A percentile compares a stretch with the other conserved stretches of the same genome.
Evolutionary conservation across 257 asterid species (phyloP).

Genomic region (Nicotiana undulata): DNA sequence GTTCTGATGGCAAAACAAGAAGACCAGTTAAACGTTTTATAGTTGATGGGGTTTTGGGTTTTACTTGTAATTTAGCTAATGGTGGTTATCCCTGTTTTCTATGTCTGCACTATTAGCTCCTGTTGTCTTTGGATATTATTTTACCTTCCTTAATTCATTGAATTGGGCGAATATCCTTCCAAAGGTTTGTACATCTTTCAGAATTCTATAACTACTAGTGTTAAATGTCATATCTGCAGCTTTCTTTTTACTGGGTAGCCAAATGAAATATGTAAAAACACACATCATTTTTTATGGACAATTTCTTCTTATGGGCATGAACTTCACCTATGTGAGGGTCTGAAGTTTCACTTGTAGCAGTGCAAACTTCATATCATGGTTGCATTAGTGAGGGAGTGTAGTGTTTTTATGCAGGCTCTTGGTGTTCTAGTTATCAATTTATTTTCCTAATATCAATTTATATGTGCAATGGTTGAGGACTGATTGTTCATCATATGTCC

Average conservation of each 20-base stretch:
- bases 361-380: too few relatives aligned
- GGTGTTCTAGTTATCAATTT: too few relatives aligned
- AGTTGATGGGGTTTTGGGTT: slow-evolving; percentile 38
- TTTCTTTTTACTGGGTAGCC: background rate
- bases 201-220: background rate
- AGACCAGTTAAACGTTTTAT: slow-evolving; percentile 32
- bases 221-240: background rate
- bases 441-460: too few relatives aligned
- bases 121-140: slow-evolving; percentile 54
- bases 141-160: slow-evolving; percentile 35
- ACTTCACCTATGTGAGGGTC: too few relatives aligned
- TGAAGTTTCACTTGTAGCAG: too few relatives aligned
- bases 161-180: slow-evolving; percentile 49
- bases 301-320: too few relatives aligned
- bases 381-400: too few relatives aligned
- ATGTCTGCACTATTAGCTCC: slow-evolving; percentile 40
- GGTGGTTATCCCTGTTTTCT: slow-evolving; percentile 41
- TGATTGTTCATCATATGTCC: too few relatives aligned
- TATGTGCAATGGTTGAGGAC: too few relatives aligned
- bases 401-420: too few relatives aligned
- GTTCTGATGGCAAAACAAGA: slow-evolving; percentile 7
- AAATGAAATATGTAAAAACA: too few relatives aligned
- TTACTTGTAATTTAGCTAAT: slow-evolving; percentile 44
- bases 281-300: too few relatives aligned
- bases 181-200: slow-evolving; percentile 10